Evolutionary conservation across 768 basidiomycete genomes (phyloP).

Genomic region (Mycena chlorophos): DNA sequence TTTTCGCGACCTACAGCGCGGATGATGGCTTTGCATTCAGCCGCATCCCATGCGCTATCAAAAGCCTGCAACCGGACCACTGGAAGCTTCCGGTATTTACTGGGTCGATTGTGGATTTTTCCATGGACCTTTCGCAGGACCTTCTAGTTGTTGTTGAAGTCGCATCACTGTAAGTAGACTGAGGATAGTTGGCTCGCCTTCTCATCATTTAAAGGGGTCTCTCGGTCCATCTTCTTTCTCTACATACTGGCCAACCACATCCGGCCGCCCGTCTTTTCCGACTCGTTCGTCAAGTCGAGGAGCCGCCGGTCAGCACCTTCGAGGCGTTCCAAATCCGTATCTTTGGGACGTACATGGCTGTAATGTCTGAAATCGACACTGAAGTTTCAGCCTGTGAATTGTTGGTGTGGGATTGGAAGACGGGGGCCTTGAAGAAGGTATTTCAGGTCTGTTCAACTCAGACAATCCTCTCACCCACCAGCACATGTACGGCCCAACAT

Average conservation of each 20-base stretch:
- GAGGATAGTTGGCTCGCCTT: not conserved
- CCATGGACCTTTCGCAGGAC: slow-evolving; percentile 37
- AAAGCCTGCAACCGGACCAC: slow-evolving; percentile 26
- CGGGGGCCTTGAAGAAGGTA: slow-evolving; percentile 29
- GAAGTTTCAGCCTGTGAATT: slow-evolving; percentile 17
- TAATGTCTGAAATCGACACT: slow-evolving; percentile 24
- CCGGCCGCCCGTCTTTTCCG: slow-evolving; percentile 16
- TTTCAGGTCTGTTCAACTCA: slow-evolving; percentile 1
- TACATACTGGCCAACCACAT: slow-evolving; percentile 32
- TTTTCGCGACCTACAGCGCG: slow-evolving; percentile 26
- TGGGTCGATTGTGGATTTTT: slow-evolving; percentile 35
- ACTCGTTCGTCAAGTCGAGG: slow-evolving; percentile 5
- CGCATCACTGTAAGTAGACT: slow-evolving; percentile 3
- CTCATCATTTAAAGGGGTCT: slow-evolving; percentile 5
- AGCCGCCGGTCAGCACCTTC: not conserved
- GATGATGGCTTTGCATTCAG: slow-evolving; percentile 23
- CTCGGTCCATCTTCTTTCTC: slow-evolving; percentile 28
- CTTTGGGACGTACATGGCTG: slow-evolving; percentile 30
- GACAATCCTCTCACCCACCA: slow-evolving; percentile 4
- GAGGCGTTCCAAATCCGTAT: slow-evolving; percentile 32
- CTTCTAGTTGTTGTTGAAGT: slow-evolving; percentile 33
- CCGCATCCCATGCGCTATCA: slow-evolving; percentile 33
- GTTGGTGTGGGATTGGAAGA: slow-evolving; percentile 38
- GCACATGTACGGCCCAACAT: slow-evolving; percentile 21
- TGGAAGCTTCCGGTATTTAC: slow-evolving; percentile 31